Conservation (phyloP, 1,284 basidiomycete species). For the Blastosporella zonata region DNA sequence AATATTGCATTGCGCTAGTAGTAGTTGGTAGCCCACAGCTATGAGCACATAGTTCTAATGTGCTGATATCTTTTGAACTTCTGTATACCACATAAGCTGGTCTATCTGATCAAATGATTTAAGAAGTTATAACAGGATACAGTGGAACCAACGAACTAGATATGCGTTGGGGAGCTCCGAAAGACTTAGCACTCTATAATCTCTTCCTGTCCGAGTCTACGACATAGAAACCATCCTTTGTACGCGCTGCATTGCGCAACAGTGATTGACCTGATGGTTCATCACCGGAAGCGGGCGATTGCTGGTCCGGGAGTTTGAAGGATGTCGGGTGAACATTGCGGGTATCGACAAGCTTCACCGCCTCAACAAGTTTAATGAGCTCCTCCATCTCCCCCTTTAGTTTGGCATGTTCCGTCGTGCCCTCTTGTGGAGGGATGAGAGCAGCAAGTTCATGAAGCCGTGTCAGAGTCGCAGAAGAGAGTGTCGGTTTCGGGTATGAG, state of each 20-base stretch:
- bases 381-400: slow-evolving; percentile 62
- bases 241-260: slow-evolving; percentile 48
- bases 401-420: slow-evolving; percentile 45
- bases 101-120: neutral
- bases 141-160: neutral
- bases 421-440: slow-evolving; percentile 57
- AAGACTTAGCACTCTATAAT: slow-evolving; percentile 2
- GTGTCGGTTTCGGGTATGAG: slow-evolving; percentile 66
- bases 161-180: neutral
- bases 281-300: slow-evolving; percentile 15
- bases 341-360: slow-evolving; percentile 63
- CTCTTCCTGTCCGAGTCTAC: slow-evolving; percentile 35
- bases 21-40: no score
- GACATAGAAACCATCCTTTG: slow-evolving; percentile 39
- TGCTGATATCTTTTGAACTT: neutral
- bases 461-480: slow-evolving; percentile 52
- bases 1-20: no score
- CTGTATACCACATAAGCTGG: neutral
- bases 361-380: slow-evolving; percentile 72
- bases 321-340: slow-evolving; percentile 25
- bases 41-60: neutral
- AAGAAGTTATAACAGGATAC: neutral
- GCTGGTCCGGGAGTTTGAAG: slow-evolving; percentile 22
- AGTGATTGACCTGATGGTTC: slow-evolving; percentile 40
- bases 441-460: slow-evolving; percentile 70